A percentile compares a stretch with the other conserved stretches of the same genome.
Conservation (phyloP, 805 yeast species). For the Pichia sporocuriosa region DNA sequence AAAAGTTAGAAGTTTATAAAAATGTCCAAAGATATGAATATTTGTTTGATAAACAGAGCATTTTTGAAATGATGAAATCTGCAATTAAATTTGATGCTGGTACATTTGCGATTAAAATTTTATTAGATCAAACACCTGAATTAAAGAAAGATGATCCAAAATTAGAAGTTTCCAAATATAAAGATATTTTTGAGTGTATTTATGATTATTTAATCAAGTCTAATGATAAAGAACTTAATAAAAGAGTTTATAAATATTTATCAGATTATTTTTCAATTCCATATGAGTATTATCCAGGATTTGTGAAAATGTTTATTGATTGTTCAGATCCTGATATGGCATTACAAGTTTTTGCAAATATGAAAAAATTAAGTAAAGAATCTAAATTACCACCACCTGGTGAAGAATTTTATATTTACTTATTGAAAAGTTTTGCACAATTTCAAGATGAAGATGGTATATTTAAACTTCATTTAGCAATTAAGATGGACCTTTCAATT, state of each 20-base stretch:
- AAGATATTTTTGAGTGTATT: constrained; percentile 15
- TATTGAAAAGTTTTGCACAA: constrained; percentile 57
- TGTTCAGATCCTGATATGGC: constrained; percentile 55
- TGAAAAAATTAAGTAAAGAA: constrained; percentile 48
- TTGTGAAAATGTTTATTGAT: constrained; percentile 50
- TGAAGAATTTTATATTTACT: constrained; percentile 49
- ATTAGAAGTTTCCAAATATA: constrained; percentile 15
- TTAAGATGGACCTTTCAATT: constrained; percentile 55
- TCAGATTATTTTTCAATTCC: constrained; percentile 53
- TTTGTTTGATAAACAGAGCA: constrained; percentile 32
- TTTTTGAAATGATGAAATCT: constrained; percentile 31
- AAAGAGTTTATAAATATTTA: constrained; percentile 53
- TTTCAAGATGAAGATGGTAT: constrained; percentile 59
- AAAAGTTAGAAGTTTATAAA: constrained; percentile 31
- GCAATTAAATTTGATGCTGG: constrained; percentile 12
- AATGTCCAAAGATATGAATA: constrained; percentile 36
- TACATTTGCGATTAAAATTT: constrained; percentile 11
- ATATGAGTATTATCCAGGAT: constrained; percentile 49
- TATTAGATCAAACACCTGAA: constrained; percentile 17
- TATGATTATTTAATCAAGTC: constrained; percentile 9
- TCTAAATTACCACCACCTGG: constrained; percentile 46
- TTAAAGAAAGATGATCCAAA: constrained; percentile 32
- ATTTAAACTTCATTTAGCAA: constrained; percentile 51
- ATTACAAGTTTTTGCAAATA: constrained; percentile 51
- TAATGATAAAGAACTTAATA: constrained; percentile 34